These are phyloP conservation scores for Diutina mesorugosa DNA, from an alignment of 1,139 yeast genomes.

Conservation along the genomic window DNA sequence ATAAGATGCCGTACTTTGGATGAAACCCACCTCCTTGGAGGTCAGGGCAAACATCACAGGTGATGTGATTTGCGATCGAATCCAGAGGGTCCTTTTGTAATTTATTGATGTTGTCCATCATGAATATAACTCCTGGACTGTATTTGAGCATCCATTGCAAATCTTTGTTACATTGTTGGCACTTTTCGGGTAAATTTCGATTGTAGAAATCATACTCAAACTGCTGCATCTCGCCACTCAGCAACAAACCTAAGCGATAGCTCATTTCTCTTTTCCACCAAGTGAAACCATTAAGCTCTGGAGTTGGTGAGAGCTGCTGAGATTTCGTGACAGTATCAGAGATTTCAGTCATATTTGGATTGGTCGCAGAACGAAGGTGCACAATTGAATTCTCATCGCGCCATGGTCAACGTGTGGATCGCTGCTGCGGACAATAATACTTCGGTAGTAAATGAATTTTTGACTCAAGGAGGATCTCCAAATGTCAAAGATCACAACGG, in stretches of 20 bases:
- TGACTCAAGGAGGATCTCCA: slow-evolving; percentile 44
- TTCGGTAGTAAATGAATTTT: slow-evolving; percentile 40
- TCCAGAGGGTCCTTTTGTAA: slow-evolving; percentile 37
- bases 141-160: slow-evolving; percentile 69
- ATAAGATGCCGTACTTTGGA: slow-evolving; percentile 73
- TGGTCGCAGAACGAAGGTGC: not conserved
- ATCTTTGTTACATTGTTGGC: slow-evolving; percentile 57
- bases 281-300: slow-evolving; percentile 35
- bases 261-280: slow-evolving; percentile 74
- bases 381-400: not conserved
- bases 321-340: not conserved
- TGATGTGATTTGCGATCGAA: slow-evolving; percentile 30
- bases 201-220: slow-evolving; percentile 46
- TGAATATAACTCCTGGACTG: slow-evolving; percentile 79
- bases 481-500: slow-evolving; percentile 84
- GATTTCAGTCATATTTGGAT: not conserved
- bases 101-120: slow-evolving; percentile 73
- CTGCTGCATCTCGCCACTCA: slow-evolving; percentile 32
- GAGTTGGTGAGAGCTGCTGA: not conserved
- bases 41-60: slow-evolving; percentile 79
- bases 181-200: slow-evolving; percentile 36
- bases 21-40: slow-evolving; percentile 88
- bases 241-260: slow-evolving; percentile 63
- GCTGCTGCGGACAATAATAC: slow-evolving; percentile 83
- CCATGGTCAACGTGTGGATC: slow-evolving; percentile 73